Base-by-base conservation (phyloP, 2,329 filamentous ascomycete genomes). In the Exophiala sp. region DNA sequence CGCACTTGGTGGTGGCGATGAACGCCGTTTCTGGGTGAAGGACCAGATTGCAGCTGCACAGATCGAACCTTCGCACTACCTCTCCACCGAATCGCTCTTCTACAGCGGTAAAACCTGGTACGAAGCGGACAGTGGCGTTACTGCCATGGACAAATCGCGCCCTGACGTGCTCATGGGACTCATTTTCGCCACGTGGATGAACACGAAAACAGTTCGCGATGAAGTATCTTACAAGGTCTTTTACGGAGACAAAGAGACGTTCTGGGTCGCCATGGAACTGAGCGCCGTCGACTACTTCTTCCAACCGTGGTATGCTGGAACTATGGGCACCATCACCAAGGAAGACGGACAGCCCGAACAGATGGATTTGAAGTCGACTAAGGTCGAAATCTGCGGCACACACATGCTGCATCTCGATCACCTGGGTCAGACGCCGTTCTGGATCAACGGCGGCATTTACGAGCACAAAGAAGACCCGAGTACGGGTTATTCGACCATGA, bases 171-270 rank as follows among this genome's bases (percentile, higher is more conserved):
- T 77, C 10, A 65, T 72, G 9, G 74, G 67, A 0, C 60, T 77
- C 1, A 59, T 78, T 6, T 75, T 76, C 43, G 62, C 67, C 0
- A 70, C 66, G n/a, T 77, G 74, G 75, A 74, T 77, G 58, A 77
- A 78, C 47, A 70, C 69, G 1, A 61, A 67, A 5, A 60, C 54
- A 0, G 73, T 76, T 1, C 68, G 74, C 0, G 69, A 74, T 3
- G 64, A 71, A 21, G 65, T 71, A 8, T 75, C 73, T 1, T 76
- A 75, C 54, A 65, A 66, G 32, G 62, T 75, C 24, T 72, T 66
- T 0, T 71, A 77, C 18, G 75, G 75, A 0, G 75, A 78, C 35
- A 77, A 77, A 57, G 75, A 77, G 57, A 72, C 67, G 1, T 77
- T 69, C 66, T 77, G 74, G 75, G 65, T 77, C 18, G 74, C 73